Evolutionary conservation across 78 protist genomes (phyloP), one percentile per base, ranked within the genome.

Genomic region (Dictyostelium firmibasis): DNA sequence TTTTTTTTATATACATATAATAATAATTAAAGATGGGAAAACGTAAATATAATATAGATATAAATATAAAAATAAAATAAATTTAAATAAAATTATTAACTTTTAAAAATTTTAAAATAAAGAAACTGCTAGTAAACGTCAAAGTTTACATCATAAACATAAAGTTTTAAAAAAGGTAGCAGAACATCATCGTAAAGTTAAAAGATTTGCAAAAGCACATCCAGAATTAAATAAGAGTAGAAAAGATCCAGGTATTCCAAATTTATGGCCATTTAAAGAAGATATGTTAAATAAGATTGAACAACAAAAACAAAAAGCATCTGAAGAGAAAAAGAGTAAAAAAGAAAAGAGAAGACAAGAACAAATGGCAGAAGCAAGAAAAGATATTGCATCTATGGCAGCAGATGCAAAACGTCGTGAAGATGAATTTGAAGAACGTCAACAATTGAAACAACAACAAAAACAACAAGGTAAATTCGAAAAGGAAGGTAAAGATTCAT

Each of bases 241-340:
- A 81, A 97, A 98, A 91, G 99, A 98, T 44, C 98, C 99, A 18
- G 99, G 99, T 64, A 72, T 98, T 14, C 99, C 99, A 31, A 98
- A 97, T 83, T 76, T 97, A 41, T 94, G 92, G 81, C 98, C 98
- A 67, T 97, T 93, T 93, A 98, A 98, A 84, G 97, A 95, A n/a
- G 94, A 98, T 62, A n/a, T 98, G 47, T 76, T 98, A 69, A 20
- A 35, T 10, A 64, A 97, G 88, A 60, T 92, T 29, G 97, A 95
- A 75, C 83, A 60, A 38, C 74, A 44, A 13, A 92, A 92, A 82
- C 84, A 84, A 33, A n/a, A 44, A 14, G 57, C 29, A 27, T 82
- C 50, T n/a, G 96, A 86, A 43, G 97, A 75, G 23, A 85, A 95
- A 85, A 47, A 27, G 27, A 36, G 64, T 25, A 94, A 88, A 50